Percentiles rank a stretch among this genome's conserved stretches.
Evolutionary conservation across 2,329 filamentous ascomycete genomes (phyloP).

Genomic region (Colletotrichum gigasporum): DNA sequence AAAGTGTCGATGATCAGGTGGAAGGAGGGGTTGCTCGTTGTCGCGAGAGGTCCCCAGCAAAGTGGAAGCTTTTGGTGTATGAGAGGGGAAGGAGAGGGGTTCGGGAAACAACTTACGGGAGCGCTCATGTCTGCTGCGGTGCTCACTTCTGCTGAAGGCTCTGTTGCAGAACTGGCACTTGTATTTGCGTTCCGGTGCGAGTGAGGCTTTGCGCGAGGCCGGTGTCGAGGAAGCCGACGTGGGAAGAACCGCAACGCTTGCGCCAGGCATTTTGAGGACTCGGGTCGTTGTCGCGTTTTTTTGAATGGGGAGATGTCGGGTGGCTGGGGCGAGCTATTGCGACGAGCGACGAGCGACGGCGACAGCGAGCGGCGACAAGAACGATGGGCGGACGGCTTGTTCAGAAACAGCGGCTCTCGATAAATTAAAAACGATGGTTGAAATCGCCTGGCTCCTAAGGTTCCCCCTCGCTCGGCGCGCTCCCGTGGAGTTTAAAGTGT

Average conservation of each 20-base stretch:
- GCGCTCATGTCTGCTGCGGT: slow-evolving; percentile 95
- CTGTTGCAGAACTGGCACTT: slow-evolving; percentile 99
- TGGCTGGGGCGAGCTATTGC: slow-evolving; percentile 24
- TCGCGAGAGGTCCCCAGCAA: slow-evolving; percentile 18
- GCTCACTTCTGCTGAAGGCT: slow-evolving; percentile 97
- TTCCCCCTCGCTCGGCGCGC: slow-evolving; percentile 65
- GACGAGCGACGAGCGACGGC: slow-evolving; percentile 37
- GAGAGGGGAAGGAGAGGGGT: slow-evolving; percentile 25
- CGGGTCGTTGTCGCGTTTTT: slow-evolving; percentile 41
- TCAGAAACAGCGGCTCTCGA: slow-evolving; percentile 42
- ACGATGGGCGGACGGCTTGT: slow-evolving; percentile 39
- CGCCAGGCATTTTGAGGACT: slow-evolving; percentile 72
- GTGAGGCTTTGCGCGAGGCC: slow-evolving; percentile 77
- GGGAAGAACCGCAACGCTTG: slow-evolving; percentile 71
- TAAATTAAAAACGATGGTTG: slow-evolving; percentile 64
- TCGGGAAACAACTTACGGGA: slow-evolving; percentile 79
- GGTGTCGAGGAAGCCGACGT: slow-evolving; percentile 74
- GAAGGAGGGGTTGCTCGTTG: slow-evolving; percentile 9
- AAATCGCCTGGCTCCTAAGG: slow-evolving; percentile 58
- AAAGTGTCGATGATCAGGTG: not conserved
- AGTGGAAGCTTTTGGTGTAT: slow-evolving; percentile 15
- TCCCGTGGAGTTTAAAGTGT: slow-evolving; percentile 79
- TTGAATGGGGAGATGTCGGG: slow-evolving; percentile 33
- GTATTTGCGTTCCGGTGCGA: slow-evolving; percentile 96
- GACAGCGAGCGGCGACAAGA: slow-evolving; percentile 36